Evolutionary conservation across 2,329 filamentous ascomycete genomes (phyloP).

Genomic region (Rhinocladiella mackenziei): DNA sequence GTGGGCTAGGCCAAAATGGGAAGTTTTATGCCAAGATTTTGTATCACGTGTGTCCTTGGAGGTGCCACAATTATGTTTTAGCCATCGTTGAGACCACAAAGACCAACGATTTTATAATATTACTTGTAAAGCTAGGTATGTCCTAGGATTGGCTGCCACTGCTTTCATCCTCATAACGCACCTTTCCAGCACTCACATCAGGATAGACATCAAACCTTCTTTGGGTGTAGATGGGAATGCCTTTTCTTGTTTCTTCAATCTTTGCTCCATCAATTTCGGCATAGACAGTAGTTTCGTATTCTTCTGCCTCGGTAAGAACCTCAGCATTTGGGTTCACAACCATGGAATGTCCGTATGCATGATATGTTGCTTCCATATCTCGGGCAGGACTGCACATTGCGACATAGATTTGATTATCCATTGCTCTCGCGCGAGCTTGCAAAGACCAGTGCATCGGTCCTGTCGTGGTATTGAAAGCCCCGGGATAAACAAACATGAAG

Average conservation of each 20-base stretch:
- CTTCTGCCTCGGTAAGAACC: conserved; percentile 73
- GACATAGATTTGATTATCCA: conserved; percentile 94
- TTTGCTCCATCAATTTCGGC: conserved; percentile 64
- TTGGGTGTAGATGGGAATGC: conserved; percentile 80
- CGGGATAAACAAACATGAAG: conserved; percentile 86
- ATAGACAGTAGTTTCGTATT: conserved; percentile 70
- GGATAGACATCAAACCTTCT: conserved; percentile 93
- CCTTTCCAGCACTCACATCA: conserved; percentile 67
- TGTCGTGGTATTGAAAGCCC: conserved; percentile 95
- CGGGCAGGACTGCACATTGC: conserved; percentile 87
- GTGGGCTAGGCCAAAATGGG: conserved; percentile 17
- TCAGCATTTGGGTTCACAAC: conserved; percentile 82
- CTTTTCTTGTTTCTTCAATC: conserved; percentile 71
- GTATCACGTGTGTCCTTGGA: neutral
- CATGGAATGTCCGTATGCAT: conserved; percentile 89
- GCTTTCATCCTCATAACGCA: conserved; percentile 38
- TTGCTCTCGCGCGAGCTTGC: conserved; percentile 72
- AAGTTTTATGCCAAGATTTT: conserved; percentile 25
- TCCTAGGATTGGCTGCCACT: neutral
- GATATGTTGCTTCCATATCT: conserved; percentile 71
- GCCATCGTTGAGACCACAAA: neutral
- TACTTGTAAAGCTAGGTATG: no score
- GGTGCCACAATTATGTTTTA: neutral
- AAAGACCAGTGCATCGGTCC: conserved; percentile 89
- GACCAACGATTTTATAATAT: no score